Conservation (phyloP, 2,329 filamentous ascomycete species). For the Penicillium sp. region DNA sequence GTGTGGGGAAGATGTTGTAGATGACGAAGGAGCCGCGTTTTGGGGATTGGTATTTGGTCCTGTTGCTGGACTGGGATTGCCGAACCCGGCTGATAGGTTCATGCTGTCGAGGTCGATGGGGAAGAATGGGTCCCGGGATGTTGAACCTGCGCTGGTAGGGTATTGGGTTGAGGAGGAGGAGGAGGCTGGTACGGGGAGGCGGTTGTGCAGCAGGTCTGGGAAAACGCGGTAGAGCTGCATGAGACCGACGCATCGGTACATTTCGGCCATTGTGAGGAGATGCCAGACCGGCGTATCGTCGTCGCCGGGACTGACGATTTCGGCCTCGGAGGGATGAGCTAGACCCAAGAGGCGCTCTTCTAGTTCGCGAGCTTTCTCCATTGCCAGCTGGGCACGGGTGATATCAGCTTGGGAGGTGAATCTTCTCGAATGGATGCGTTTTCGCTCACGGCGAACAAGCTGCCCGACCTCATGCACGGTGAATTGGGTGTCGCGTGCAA, state of each 20-base stretch:
- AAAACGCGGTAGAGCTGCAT: conserved; percentile 57
- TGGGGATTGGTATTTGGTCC: background rate
- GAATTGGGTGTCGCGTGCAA: conserved; percentile 39
- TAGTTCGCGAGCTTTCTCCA: conserved; percentile 40
- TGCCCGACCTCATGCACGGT: conserved; percentile 48
- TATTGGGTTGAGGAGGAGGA: background rate
- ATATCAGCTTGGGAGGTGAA: conserved; percentile 42
- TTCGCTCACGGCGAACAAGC: conserved; percentile 38
- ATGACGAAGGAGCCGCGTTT: background rate
- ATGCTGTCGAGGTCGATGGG: conserved; percentile 26
- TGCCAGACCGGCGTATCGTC: conserved; percentile 54
- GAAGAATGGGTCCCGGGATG: conserved; percentile 23
- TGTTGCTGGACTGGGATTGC: background rate
- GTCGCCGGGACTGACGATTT: conserved; percentile 54
- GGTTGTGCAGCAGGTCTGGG: conserved; percentile 50
- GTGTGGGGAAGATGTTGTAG: conserved; percentile 7
- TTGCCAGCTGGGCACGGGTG: conserved; percentile 33
- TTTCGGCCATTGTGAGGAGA: conserved; percentile 54
- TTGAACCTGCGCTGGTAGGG: conserved; percentile 1
- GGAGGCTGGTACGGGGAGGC: conserved; percentile 32
- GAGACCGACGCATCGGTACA: conserved; percentile 54
- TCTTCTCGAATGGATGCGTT: conserved; percentile 33
- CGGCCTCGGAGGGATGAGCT: conserved; percentile 47
- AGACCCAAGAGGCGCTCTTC: conserved; percentile 51
- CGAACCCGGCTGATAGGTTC: conserved; percentile 22